Conservation (phyloP, 1,284 basidiomycete species). For the Gomphus sp. region DNA sequence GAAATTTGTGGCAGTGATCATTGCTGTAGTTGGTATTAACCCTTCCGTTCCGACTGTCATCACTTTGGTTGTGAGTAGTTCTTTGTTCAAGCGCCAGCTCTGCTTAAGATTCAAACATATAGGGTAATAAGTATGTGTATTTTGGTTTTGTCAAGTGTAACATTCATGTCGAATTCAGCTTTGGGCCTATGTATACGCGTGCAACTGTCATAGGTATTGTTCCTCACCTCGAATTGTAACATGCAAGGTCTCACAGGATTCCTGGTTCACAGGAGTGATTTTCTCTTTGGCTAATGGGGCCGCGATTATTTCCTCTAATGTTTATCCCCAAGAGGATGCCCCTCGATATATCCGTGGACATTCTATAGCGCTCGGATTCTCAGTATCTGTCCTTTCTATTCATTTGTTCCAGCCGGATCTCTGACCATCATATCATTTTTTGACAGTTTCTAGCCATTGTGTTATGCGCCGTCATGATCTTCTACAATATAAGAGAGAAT, state of each 20-base stretch:
- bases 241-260: no score
- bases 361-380: neutral
- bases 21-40: slow-evolving; percentile 26
- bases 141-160: neutral
- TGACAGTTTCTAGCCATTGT: slow-evolving; percentile 10
- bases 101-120: neutral
- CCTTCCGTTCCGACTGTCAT: slow-evolving; percentile 32
- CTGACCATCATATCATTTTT: neutral
- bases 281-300: neutral
- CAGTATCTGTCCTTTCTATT: neutral
- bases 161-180: neutral
- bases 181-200: slow-evolving; percentile 21
- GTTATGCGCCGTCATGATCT: slow-evolving; percentile 15
- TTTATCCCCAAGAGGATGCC: neutral
- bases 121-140: slow-evolving; percentile 20
- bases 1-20: slow-evolving; percentile 32
- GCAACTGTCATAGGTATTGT: slow-evolving; percentile 25
- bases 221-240: slow-evolving; percentile 10
- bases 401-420: neutral
- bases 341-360: neutral
- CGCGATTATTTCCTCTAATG: neutral
- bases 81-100: neutral
- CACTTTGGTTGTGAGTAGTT: slow-evolving; percentile 23
- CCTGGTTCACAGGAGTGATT: neutral
- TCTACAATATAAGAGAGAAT: slow-evolving; percentile 15